phyloP scores from a whole-genome alignment of 768 basidiomycete genomes.

The Rhizopogon rudus region DNA sequence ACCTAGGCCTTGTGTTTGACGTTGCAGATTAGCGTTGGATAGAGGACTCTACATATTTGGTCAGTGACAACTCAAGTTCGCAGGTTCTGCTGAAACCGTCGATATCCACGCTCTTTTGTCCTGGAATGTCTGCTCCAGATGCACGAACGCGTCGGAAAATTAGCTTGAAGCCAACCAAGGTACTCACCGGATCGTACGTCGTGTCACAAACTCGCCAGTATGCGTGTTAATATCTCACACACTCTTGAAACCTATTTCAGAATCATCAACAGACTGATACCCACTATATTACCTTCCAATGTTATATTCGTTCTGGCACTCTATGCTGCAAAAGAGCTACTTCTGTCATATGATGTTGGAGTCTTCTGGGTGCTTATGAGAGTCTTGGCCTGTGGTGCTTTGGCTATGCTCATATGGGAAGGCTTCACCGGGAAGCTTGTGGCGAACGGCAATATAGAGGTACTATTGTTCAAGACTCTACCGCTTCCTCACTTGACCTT shows the following conservation, averaged over 20 bases:
- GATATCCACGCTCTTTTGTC: slow-evolving; percentile 1
- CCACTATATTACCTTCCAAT: slow-evolving; percentile 57
- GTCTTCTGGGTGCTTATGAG: slow-evolving; percentile 76
- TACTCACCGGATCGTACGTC: slow-evolving; percentile 52
- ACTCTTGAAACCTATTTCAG: slow-evolving; percentile 26
- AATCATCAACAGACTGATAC: slow-evolving; percentile 47
- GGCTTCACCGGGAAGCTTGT: slow-evolving; percentile 46
- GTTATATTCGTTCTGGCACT: slow-evolving; percentile 58
- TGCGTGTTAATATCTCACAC: slow-evolving; percentile 5
- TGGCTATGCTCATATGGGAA: slow-evolving; percentile 61
- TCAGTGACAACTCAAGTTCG: background rate
- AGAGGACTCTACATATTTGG: no score
- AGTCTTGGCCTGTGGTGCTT: slow-evolving; percentile 66
- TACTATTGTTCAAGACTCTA: slow-evolving; percentile 25
- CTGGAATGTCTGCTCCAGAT: slow-evolving; percentile 57
- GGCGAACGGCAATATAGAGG: slow-evolving; percentile 57
- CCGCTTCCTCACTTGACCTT: background rate
- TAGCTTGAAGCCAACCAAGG: slow-evolving; percentile 49
- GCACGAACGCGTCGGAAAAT: slow-evolving; percentile 63
- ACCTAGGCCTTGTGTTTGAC: no score
- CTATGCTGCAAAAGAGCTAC: slow-evolving; percentile 61
- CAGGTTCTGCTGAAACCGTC: background rate
- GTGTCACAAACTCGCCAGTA: background rate
- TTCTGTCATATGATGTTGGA: slow-evolving; percentile 61
- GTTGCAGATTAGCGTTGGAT: no score